Evolutionary conservation across 768 basidiomycete species (phyloP), one percentile per base, ranked within the genome.

Genomic region (Leucocoprinus sp.): DNA sequence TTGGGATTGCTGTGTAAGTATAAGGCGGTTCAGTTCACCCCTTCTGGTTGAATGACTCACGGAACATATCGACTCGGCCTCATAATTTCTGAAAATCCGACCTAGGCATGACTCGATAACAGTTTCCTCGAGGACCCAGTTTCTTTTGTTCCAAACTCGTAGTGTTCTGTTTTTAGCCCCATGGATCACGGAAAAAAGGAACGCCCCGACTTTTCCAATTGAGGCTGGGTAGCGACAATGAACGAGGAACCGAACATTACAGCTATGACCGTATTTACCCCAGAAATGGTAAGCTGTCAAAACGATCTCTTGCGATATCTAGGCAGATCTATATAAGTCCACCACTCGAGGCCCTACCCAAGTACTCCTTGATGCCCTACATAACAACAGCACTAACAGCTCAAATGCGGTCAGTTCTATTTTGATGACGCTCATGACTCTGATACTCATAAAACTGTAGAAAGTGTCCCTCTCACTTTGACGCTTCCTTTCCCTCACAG

Each of bases 241-340:
- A 12, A 49, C 52, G 38, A 52, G 38, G 51, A 51, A 54, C 45
- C 42, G 37, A 52, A 45, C 54, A 54, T 52, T 52, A 51, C 50
- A 51, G 50, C 50, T 42, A 22, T 22, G 37, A 19, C 44, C 38
- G 28, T 47, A 37, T 41, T 24, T 48, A 27, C 46, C 39, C 40
- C 39, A 36, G 40, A 35, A 35, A 41, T 21, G 46, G 46, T 15
- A 48, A 35, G 41, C 39, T 23, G 15, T 39, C 29, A 39, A 36
- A 36, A 27, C 38, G 46, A 48, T 48, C 46, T 48, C 22, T 36
- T 48, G 46, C 31, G 42, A 48, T 48, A 39, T 28, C 40, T 26
- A 39, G 23, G 15, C 39, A 14, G 21, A 41, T 48, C 39, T 48
- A 48, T 48, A 48, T 27, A 48, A 48, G 46, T 41, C 38, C 33